Conservation (phyloP, 2,329 filamentous ascomycete species). For the Scedosporium boydii region DNA sequence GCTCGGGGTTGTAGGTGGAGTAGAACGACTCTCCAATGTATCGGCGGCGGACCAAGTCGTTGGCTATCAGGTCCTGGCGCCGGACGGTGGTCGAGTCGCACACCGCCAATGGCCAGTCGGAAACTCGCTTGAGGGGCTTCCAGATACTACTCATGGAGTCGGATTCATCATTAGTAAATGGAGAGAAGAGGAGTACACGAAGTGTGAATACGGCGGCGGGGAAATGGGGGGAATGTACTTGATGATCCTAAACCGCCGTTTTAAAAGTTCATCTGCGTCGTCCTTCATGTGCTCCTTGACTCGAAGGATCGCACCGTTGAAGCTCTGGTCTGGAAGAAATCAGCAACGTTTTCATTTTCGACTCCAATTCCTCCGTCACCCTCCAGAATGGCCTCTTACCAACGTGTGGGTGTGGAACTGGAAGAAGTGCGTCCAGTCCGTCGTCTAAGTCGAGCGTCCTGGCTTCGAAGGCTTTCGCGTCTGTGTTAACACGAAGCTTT, state of each 20-base stretch:
- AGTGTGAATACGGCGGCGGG: background rate
- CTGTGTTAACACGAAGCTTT: background rate
- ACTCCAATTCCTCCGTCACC: no score
- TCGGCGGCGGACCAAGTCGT: background rate
- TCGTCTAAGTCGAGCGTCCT: background rate
- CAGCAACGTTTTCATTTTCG: background rate
- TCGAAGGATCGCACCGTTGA: background rate
- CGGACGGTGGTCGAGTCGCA: background rate
- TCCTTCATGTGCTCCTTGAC: background rate
- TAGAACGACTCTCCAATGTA: background rate
- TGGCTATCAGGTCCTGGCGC: background rate
- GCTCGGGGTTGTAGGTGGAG: background rate
- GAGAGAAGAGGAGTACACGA: background rate
- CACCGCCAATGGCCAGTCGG: background rate
- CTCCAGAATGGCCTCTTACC: background rate
- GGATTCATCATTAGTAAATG: background rate
- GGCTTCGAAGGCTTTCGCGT: background rate
- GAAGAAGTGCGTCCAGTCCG: background rate
- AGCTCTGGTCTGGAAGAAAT: background rate
- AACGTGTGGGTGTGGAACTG: background rate
- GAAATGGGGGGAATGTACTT: background rate
- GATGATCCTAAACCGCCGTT: background rate
- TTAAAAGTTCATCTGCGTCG: background rate
- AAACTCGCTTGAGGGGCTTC: background rate
- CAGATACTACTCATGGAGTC: background rate